phyloP scores from a whole-genome alignment of 2,329 filamentous ascomycete species.

The Stagonosporopsis rhizophila region DNA sequence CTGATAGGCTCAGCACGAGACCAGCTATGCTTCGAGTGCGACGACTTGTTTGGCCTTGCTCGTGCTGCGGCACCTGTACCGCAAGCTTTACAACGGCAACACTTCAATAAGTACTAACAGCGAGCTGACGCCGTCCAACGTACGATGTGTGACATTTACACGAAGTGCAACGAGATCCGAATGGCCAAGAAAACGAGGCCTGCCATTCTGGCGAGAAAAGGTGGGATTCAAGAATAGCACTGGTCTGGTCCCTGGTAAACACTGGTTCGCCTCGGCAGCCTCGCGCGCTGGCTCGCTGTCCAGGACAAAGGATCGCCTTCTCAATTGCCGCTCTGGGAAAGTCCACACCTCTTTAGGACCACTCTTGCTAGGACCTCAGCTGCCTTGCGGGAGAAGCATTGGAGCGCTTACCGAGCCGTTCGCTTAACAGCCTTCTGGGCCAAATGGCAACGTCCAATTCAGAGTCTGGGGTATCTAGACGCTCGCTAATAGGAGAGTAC shows the following conservation, averaged over 20 bases:
- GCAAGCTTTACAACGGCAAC: neutral
- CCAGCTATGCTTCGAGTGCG: neutral
- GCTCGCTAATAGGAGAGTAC: neutral
- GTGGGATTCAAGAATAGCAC: constrained; percentile 1
- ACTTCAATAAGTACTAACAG: neutral
- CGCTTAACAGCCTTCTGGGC: neutral
- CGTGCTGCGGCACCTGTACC: too few relatives aligned
- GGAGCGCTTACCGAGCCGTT: neutral
- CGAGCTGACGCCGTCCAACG: neutral
- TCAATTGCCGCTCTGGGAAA: neutral
- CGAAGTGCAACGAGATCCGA: neutral
- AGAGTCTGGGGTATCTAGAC: neutral
- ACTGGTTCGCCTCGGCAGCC: constrained; percentile 7
- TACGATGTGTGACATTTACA: neutral
- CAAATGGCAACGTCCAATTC: neutral
- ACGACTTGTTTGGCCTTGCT: neutral
- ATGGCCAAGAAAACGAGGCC: neutral
- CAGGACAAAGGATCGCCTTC: constrained; percentile 3
- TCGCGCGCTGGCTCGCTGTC: neutral
- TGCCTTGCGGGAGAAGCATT: neutral
- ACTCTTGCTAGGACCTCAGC: neutral
- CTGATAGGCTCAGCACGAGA: too few relatives aligned
- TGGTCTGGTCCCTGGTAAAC: neutral
- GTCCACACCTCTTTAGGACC: neutral
- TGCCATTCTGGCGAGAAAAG: neutral